Evolutionary conservation across 768 basidiomycete species (phyloP), one percentile per base, ranked within the genome.

Genomic region (Naganishia randhawae): DNA sequence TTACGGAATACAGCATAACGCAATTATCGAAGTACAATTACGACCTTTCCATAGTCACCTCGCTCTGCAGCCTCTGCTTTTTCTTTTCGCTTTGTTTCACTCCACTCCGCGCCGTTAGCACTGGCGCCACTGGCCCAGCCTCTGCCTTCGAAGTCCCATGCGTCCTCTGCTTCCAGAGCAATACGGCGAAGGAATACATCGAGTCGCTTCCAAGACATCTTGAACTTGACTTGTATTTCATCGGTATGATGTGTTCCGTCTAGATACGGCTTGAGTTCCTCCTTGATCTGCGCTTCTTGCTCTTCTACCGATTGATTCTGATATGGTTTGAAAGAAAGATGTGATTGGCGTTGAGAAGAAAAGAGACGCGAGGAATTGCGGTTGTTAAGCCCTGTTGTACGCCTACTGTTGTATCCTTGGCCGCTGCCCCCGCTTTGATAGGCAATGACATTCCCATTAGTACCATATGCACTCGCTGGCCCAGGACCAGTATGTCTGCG

Each of bases 191-290:
- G 70, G 29, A 77, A 91, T 66, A 83, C 84, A 77, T 90, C 87
- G 63, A 98, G 81, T 54, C 88, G 81, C 13, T 86, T 86, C 93
- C 92, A 94, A 0, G 89, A 88, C 35, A 88, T 86, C 71, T 90
- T 87, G 73, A 94, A 95, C 69, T 78, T 84, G 29, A 89, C 86
- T 52, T 89, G 88, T 50, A 98, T 81, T 80, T 97, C 94, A 75
- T 98, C 95, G 1, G 91, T 88, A 78, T 93, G 89, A 77, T 92
- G 93, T 66, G 88, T 89, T 10, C 95, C 96, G 74, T 98, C 88
- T 14, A 98, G 82, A 68, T 91, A 77, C 2, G 82, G 70, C 31
- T 77, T 66, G 41, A 81, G 67, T 32, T 71, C 73, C 52, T 74
- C 75, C 41, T 78, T 77, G 65, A 74, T 72, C 51, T 53, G 33